These are phyloP conservation scores for Biscogniauxia marginata DNA, from an alignment of 2,329 filamentous ascomycete species.

Conservation along the genomic window DNA sequence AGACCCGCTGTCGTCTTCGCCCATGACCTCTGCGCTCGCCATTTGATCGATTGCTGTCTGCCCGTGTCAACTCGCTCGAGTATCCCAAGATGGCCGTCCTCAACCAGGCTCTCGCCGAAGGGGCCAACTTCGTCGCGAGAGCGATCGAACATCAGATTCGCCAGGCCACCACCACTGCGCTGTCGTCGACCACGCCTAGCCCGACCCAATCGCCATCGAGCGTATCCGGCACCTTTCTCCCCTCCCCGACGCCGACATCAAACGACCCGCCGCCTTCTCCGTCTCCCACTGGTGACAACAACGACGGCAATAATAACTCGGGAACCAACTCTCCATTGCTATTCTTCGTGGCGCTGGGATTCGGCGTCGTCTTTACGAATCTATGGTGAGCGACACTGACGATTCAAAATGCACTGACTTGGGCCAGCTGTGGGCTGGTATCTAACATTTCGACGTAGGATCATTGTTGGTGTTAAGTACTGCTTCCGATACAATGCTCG, in stretches of 20 bases:
- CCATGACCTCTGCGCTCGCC: constrained; percentile 16
- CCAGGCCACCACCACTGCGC: constrained; percentile 12
- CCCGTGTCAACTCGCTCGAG: neutral
- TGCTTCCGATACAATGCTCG: constrained; percentile 98
- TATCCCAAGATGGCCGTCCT: constrained; percentile 35
- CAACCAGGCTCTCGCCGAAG: constrained; percentile 37
- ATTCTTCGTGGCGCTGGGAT: constrained; percentile 94
- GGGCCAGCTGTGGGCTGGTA: neutral
- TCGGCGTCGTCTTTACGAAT: constrained; percentile 98
- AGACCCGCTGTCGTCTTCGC: constrained; percentile 13
- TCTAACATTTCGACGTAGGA: constrained; percentile 58
- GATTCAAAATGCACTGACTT: constrained; percentile 1
- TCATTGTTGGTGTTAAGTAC: constrained; percentile 99
- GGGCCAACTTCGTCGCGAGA: constrained; percentile 37
- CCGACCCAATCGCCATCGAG: constrained; percentile 13
- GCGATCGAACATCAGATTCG: constrained; percentile 31
- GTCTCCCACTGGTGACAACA: constrained; percentile 16
- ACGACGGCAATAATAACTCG: constrained; percentile 41
- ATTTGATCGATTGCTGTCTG: constrained; percentile 12
- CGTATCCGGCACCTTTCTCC: constrained; percentile 8
- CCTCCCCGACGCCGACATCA: constrained; percentile 8
- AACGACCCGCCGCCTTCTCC: constrained; percentile 3
- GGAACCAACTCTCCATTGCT: constrained; percentile 69
- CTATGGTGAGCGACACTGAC: constrained; percentile 70
- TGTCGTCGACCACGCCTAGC: constrained; percentile 6